These are phyloP conservation scores for Colletotrichum phormii DNA, from an alignment of 2,329 filamentous ascomycete species.

Conservation along the genomic window DNA sequence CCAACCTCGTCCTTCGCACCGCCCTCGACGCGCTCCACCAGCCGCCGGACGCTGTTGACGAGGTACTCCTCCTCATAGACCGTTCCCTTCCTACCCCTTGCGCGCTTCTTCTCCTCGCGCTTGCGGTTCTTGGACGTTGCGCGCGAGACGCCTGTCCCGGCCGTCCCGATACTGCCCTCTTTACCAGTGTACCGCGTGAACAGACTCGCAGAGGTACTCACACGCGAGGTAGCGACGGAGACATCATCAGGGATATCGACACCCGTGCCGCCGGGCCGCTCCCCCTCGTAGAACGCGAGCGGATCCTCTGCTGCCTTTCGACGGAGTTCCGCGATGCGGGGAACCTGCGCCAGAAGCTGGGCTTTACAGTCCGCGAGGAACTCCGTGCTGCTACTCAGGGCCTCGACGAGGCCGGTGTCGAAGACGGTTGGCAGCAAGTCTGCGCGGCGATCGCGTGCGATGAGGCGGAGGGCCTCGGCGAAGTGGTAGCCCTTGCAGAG, in stretches of 20 bases:
- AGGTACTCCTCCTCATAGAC: slow-evolving; percentile 99
- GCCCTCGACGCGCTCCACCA: slow-evolving; percentile 84
- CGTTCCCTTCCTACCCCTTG: slow-evolving; percentile 93
- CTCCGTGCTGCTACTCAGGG: slow-evolving; percentile 85
- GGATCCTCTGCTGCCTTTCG: slow-evolving; percentile 86
- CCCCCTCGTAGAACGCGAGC: slow-evolving; percentile 88
- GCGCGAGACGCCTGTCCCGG: slow-evolving; percentile 78
- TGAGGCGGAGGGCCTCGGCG: slow-evolving; percentile 85
- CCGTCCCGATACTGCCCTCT: slow-evolving; percentile 70
- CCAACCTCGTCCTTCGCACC: slow-evolving; percentile 77
- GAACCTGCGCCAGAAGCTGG: slow-evolving; percentile 86
- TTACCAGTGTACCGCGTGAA: slow-evolving; percentile 93
- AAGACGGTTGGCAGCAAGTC: slow-evolving; percentile 76
- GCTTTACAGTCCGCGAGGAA: slow-evolving; percentile 92
- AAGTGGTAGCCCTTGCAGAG: slow-evolving; percentile 92
- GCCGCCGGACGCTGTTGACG: slow-evolving; percentile 83
- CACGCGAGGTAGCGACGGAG: slow-evolving; percentile 86
- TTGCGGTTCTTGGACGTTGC: slow-evolving; percentile 89
- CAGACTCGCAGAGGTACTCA: slow-evolving; percentile 85
- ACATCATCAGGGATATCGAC: slow-evolving; percentile 90
- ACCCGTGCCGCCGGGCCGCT: slow-evolving; percentile 65
- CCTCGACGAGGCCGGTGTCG: slow-evolving; percentile 83
- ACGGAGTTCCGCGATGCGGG: slow-evolving; percentile 85
- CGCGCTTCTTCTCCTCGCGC: slow-evolving; percentile 94
- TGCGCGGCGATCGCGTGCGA: slow-evolving; percentile 69